These are phyloP conservation scores for Grigorovia jiainica DNA, from an alignment of 805 yeast genomes.

Conservation along the genomic window DNA sequence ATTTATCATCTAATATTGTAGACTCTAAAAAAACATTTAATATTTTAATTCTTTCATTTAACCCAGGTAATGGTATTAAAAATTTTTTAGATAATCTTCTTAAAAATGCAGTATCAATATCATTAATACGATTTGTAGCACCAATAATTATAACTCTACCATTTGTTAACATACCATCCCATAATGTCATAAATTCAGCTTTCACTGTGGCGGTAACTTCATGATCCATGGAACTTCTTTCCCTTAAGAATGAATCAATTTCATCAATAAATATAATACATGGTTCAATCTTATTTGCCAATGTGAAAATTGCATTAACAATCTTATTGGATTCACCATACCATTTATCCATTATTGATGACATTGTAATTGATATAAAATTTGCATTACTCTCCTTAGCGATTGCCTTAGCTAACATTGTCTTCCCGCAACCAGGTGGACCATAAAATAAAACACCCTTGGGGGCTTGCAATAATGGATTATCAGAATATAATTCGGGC, in stretches of 20 bases:
- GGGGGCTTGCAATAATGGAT: slow-evolving; percentile 78
- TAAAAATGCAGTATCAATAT: slow-evolving; percentile 85
- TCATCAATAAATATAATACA: slow-evolving; percentile 94
- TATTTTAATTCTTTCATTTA: slow-evolving; percentile 59
- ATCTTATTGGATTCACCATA: slow-evolving; percentile 93
- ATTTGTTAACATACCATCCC: slow-evolving; percentile 82
- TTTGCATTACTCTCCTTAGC: slow-evolving; percentile 89
- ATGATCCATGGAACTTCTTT: slow-evolving; percentile 75
- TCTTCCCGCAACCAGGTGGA: slow-evolving; percentile 97
- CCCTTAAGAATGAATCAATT: slow-evolving; percentile 88
- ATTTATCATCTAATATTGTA: slow-evolving; percentile 44
- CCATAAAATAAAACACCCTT: slow-evolving; percentile 89
- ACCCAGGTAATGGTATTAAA: slow-evolving; percentile 63
- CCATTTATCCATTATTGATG: slow-evolving; percentile 94
- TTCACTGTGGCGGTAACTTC: slow-evolving; percentile 91
- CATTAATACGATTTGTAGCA: slow-evolving; percentile 87
- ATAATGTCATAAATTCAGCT: slow-evolving; percentile 94
- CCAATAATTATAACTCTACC: slow-evolving; percentile 85
- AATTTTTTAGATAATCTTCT: slow-evolving; percentile 90
- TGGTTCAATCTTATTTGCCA: slow-evolving; percentile 85
- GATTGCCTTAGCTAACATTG: slow-evolving; percentile 92
- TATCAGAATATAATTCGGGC: slow-evolving; percentile 66
- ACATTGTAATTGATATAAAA: slow-evolving; percentile 85
- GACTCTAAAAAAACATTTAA: slow-evolving; percentile 58
- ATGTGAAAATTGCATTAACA: slow-evolving; percentile 83